Evolutionary conservation across 768 basidiomycete species (phyloP), one percentile per base, ranked within the genome.

Genomic region (Psilocybe cyanescens): DNA sequence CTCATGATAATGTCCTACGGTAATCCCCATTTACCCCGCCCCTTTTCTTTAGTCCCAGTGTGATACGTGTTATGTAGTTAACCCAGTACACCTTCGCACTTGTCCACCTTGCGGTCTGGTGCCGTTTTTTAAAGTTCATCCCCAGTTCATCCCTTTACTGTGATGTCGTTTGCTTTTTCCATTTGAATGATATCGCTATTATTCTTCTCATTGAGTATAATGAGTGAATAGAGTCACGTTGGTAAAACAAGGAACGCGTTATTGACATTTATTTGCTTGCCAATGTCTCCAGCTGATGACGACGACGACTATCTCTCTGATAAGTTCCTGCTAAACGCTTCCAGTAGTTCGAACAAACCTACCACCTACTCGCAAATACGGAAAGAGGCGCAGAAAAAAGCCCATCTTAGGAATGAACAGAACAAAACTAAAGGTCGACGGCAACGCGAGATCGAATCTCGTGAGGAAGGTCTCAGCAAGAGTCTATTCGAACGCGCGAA

Each of bases 231-330:
- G 46, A 17, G 59, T 63, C 60, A 64, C 58, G 46, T 54, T 64
- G 58, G 53, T 39, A 61, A n/a, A 46, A 48, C 12, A 39, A n/a
- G 37, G 29, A 31, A 31, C 53, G 62, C 59, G 62, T 64, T 68
- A 61, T 68, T 61, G 59, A 46, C 59, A 58, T 28, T 56, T 68
- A 44, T 59, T 63, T 65, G 65, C 62, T 46, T 49, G 44, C 56
- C 60, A 52, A 92, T 91, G 90, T 86, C 87, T 55, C 85, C 85
- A 63, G 60, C 56, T 58, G 67, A 65, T 60, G 86, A 84, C 58
- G 86, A 84, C 61, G 92, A 91, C 66, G 91, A 95, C 77, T 95
- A 95, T 70, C 83, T 95, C 54, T 94, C 92, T 33, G 91, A 94
- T 79, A 94, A 92, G 70, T 95, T 94, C 74, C 81, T 95, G 3